Percentiles rank a stretch among this genome's conserved stretches.
Evolutionary conservation across 2,329 filamentous ascomycete species (phyloP).

Genomic region (Botryosphaeria dothidea): DNA sequence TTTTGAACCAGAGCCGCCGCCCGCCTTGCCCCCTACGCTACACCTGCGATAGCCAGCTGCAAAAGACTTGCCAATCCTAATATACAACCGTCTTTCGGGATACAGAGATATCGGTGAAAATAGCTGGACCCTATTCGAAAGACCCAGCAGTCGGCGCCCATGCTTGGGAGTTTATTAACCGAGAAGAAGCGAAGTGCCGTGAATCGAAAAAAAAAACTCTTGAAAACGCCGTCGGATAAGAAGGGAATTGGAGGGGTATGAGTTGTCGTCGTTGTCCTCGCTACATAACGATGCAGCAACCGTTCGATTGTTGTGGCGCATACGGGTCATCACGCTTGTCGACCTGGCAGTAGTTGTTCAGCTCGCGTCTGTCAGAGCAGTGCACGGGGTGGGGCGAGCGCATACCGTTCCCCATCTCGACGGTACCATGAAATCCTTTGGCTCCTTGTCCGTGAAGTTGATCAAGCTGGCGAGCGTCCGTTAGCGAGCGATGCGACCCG

Average conservation of each 20-base stretch:
- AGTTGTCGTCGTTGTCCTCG: constrained; percentile 10
- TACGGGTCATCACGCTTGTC: constrained; percentile 98
- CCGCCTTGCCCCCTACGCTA: not conserved
- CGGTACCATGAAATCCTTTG: constrained; percentile 98
- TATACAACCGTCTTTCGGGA: constrained; percentile 20
- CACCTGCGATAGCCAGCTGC: constrained; percentile 7
- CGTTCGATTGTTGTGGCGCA: constrained; percentile 86
- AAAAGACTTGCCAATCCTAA: constrained; percentile 18
- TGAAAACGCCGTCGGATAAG: constrained; percentile 19
- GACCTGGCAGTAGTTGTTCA: constrained; percentile 54
- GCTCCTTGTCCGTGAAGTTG: constrained; percentile 91
- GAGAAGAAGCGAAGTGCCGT: constrained; percentile 19
- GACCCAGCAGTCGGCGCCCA: constrained; percentile 16
- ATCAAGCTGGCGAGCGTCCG: constrained; percentile 70
- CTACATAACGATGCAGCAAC: constrained; percentile 96
- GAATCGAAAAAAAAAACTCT: constrained; percentile 20
- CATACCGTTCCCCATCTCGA: constrained; percentile 86
- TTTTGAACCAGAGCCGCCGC: constrained; percentile 16
- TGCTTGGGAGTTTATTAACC: constrained; percentile 19
- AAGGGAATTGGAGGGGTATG: constrained; percentile 18
- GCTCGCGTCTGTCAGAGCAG: not conserved
- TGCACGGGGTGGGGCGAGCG: constrained; percentile 23
- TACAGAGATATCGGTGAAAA: constrained; percentile 17
- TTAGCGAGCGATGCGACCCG: not conserved
- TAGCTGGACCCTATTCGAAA: constrained; percentile 9